Evolutionary conservation across 176 grass and related monocot genomes (phyloP).

Genomic region (Oryza rufipogon): DNA sequence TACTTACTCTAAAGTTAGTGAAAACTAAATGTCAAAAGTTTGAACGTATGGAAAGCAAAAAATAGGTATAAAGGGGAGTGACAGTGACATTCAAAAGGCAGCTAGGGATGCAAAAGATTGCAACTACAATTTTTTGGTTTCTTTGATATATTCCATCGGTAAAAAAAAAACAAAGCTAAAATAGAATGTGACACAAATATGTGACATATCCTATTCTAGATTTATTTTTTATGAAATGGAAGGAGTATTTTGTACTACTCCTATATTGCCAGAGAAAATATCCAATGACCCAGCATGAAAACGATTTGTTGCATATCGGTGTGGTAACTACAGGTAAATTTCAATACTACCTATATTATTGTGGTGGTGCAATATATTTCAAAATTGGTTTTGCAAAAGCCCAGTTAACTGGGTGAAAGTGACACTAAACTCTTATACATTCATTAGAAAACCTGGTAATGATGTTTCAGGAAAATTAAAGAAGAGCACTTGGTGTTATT

Average conservation of each 20-base stretch:
- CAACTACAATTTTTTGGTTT: no score
- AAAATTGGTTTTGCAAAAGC: not conserved
- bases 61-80: not conserved
- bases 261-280: no score
- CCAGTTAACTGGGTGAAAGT: conserved; percentile 14
- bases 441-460: not conserved
- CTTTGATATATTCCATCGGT: no score
- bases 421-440: not conserved
- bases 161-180: no score
- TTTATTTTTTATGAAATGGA: no score
- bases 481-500: no score
- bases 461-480: not conserved
- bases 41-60: not conserved
- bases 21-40: conserved; percentile 27
- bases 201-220: no score
- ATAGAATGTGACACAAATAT: no score
- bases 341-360: not conserved
- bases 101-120: not conserved
- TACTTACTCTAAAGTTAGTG: conserved; percentile 29
- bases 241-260: no score
- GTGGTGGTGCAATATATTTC: not conserved
- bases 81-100: conserved; percentile 11
- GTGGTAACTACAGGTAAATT: not conserved
- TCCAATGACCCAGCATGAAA: no score
- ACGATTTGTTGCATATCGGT: not conserved